Conservation (phyloP, 495 filamentous ascomycete genomes). For the Elaphomyces granulatus region DNA sequence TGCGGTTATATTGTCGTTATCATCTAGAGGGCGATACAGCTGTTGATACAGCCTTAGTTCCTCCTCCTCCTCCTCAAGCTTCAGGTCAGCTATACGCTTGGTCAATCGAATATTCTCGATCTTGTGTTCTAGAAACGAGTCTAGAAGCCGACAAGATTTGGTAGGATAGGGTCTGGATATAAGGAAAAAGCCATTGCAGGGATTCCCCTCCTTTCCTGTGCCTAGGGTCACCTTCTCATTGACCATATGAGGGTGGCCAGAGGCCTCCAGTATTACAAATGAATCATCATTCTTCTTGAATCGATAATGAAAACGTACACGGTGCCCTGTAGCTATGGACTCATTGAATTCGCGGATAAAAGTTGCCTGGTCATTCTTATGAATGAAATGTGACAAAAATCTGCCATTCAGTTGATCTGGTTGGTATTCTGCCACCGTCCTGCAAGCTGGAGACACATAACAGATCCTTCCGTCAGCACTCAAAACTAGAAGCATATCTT, state of each 20-base stretch:
- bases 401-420: constrained; percentile 54
- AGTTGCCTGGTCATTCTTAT: constrained; percentile 73
- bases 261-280: constrained; percentile 72
- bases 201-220: constrained; percentile 14
- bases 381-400: constrained; percentile 67
- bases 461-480: constrained; percentile 69
- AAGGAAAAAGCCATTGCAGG: constrained; percentile 68
- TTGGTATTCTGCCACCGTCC: constrained; percentile 63
- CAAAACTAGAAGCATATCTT: constrained; percentile 78
- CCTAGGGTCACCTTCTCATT: constrained; percentile 46
- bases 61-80: constrained; percentile 75
- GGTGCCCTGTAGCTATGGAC: constrained; percentile 66
- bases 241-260: constrained; percentile 82
- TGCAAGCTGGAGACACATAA: constrained; percentile 70
- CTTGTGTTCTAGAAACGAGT: constrained; percentile 94
- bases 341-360: constrained; percentile 87
- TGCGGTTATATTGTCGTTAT: constrained; percentile 37
- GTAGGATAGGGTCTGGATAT: constrained; percentile 87
- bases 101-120: constrained; percentile 87
- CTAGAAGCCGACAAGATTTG: constrained; percentile 66
- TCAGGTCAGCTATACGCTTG: constrained; percentile 72
- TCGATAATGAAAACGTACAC: constrained; percentile 78
- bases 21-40: constrained; percentile 20
- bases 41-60: constrained; percentile 33
- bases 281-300: constrained; percentile 60